Evolutionary conservation across 129 eudicot species (phyloP).

Genomic region (Oenanthe sinensis): DNA sequence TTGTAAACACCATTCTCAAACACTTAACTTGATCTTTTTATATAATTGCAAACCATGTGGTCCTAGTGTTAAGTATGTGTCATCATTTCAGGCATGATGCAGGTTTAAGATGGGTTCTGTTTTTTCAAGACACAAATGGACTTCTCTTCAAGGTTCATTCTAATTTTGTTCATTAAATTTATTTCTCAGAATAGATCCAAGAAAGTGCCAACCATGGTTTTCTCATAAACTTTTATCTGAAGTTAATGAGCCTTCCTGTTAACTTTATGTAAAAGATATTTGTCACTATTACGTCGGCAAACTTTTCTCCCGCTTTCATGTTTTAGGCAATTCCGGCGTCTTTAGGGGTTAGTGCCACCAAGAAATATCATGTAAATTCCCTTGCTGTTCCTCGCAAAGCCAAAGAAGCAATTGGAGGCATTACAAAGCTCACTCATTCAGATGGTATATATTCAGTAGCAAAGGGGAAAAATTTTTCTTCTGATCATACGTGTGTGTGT

Average conservation of each 20-base stretch:
- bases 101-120: conserved; percentile 87
- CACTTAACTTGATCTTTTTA: not conserved
- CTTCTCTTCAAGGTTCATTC: conserved; percentile 83
- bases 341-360: conserved; percentile 81
- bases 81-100: conserved; percentile 69
- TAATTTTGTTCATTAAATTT: not conserved
- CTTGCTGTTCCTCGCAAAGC: conserved; percentile 98
- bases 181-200: conserved; percentile 24
- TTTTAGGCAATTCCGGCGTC: conserved; percentile 90
- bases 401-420: conserved; percentile 98
- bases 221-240: conserved; percentile 58
- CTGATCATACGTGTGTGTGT: not conserved
- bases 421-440: conserved; percentile 87
- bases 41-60: not conserved
- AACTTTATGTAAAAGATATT: not conserved
- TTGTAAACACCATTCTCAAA: not conserved
- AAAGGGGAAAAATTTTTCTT: not conserved
- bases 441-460: conserved; percentile 52
- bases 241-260: not conserved
- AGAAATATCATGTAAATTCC: conserved; percentile 90
- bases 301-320: conserved; percentile 3
- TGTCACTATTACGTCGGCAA: not conserved
- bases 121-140: conserved; percentile 98
- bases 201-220: conserved; percentile 67
- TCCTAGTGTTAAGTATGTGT: conserved; percentile 9